Evolutionary conservation across 148 eudicot genomes (phyloP).

Genomic region (Dysphania ambrosioides): DNA sequence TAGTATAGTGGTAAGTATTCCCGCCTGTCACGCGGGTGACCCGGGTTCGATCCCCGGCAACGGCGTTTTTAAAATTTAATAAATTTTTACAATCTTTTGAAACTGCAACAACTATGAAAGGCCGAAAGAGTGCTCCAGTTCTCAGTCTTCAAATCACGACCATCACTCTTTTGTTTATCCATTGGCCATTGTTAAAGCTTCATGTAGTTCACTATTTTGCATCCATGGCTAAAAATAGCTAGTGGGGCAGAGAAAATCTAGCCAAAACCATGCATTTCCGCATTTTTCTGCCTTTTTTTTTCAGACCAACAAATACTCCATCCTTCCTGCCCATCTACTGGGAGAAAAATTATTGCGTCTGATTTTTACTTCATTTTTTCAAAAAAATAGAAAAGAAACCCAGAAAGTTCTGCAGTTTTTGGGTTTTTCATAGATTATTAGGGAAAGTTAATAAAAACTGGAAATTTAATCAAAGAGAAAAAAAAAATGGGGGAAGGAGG

Average conservation of each 20-base stretch:
- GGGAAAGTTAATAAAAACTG: neutral
- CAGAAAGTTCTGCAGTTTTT: constrained; percentile 8
- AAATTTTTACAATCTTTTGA: neutral
- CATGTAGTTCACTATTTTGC: neutral
- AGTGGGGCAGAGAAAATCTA: constrained; percentile 20
- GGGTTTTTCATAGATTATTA: neutral
- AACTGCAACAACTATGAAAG: no score
- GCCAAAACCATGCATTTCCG: neutral
- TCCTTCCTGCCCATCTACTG: neutral
- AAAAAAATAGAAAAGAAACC: neutral
- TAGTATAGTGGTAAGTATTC: constrained; percentile 99
- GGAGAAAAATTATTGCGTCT: neutral
- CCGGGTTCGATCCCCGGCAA: constrained; percentile 39
- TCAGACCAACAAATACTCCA: neutral
- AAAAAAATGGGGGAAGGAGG: constrained; percentile 42
- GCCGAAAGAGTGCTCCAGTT: no score
- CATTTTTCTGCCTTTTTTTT: neutral
- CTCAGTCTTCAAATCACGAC: neutral
- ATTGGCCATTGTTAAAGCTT: neutral
- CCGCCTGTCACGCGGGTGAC: constrained; percentile 99
- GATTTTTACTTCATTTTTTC: no score
- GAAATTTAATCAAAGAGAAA: neutral
- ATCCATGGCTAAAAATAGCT: constrained; percentile 2
- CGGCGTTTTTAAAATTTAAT: neutral
- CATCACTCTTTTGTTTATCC: neutral